A percentile compares a stretch with the other conserved stretches of the same genome.
Conservation (phyloP, 2,329 filamentous ascomycete genomes). For the Diaporthe sp. region DNA sequence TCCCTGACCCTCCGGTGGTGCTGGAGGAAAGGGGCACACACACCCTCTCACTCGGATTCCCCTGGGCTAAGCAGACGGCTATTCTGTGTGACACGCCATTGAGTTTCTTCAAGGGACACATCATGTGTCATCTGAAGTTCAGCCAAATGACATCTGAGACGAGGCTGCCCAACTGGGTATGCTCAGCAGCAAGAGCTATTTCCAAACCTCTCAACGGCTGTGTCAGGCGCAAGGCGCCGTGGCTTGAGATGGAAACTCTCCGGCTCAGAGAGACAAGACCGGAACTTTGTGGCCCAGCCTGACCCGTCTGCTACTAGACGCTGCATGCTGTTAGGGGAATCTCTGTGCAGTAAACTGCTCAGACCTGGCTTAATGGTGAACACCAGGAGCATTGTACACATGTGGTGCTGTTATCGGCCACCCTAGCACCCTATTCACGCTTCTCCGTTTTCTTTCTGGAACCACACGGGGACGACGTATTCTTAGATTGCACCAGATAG, state of each 20-base stretch:
- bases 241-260: background rate
- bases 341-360: background rate
- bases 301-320: background rate
- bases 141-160: constrained; percentile 17
- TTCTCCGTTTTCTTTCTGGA: background rate
- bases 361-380: background rate
- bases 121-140: constrained; percentile 3
- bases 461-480: background rate
- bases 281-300: background rate
- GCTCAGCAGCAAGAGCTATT: background rate
- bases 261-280: background rate
- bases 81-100: background rate
- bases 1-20: background rate
- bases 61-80: background rate
- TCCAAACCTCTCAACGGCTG: background rate
- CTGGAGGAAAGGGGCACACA: background rate
- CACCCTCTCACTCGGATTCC: background rate
- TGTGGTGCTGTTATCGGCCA: background rate
- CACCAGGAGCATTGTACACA: background rate
- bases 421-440: no score
- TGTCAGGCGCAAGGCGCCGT: background rate
- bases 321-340: background rate
- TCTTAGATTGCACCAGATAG: background rate
- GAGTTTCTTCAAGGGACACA: background rate
- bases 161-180: constrained; percentile 8